These are phyloP conservation scores for Groenewaldozyma auringiensis DNA, from an alignment of 1,139 yeast species.

Conservation along the genomic window DNA sequence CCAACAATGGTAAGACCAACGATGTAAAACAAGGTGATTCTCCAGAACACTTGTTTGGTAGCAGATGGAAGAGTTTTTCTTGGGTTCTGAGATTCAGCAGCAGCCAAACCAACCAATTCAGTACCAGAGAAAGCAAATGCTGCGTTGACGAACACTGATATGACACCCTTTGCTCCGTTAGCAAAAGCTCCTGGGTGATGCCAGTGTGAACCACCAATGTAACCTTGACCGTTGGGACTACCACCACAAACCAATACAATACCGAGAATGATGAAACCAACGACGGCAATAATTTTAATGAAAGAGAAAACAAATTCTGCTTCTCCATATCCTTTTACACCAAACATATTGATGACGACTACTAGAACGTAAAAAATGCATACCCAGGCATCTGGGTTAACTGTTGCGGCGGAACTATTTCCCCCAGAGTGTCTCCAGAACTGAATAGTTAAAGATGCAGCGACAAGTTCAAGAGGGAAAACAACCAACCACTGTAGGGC, in stretches of 20 bases:
- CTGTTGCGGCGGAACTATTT: constrained; percentile 32
- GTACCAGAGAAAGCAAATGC: constrained; percentile 86
- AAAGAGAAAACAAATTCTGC: constrained; percentile 61
- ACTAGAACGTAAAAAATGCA: constrained; percentile 55
- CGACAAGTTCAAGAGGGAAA: constrained; percentile 70
- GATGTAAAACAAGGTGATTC: constrained; percentile 59
- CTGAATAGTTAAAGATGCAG: constrained; percentile 64
- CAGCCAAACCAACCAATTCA: constrained; percentile 75
- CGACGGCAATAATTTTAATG: constrained; percentile 54
- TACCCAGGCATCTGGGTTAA: constrained; percentile 60
- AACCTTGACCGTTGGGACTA: constrained; percentile 53
- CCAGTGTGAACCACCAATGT: constrained; percentile 57
- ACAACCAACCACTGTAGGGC: constrained; percentile 74
- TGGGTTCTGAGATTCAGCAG: constrained; percentile 49
- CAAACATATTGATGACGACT: constrained; percentile 54
- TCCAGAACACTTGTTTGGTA: constrained; percentile 65
- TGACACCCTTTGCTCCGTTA: constrained; percentile 68
- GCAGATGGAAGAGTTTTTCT: constrained; percentile 66
- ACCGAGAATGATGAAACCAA: constrained; percentile 60
- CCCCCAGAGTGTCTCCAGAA: constrained; percentile 59
- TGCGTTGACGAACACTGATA: constrained; percentile 74
- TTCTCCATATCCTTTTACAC: constrained; percentile 71
- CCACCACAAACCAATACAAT: constrained; percentile 61
- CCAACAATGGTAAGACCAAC: constrained; percentile 56
- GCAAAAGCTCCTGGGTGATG: constrained; percentile 53